phyloP scores from a whole-genome alignment of 2,329 filamentous ascomycete genomes.

The Stagonosporopsis vannaccii region DNA sequence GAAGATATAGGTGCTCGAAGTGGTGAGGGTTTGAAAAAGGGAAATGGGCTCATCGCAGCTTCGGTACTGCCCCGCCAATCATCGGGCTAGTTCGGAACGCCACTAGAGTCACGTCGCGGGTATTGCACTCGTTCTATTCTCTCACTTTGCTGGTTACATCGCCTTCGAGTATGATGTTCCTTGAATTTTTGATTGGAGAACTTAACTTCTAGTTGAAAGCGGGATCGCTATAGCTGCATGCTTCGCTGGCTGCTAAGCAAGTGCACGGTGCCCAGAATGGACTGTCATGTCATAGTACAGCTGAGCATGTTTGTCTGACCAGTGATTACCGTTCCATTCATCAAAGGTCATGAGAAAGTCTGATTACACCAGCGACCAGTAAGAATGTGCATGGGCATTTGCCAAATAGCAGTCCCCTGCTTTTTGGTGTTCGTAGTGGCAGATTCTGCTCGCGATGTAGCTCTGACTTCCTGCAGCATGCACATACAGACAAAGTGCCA shows the following conservation, averaged over 20 bases:
- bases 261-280: no score
- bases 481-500: no score
- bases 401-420: no score
- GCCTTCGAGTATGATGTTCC: background rate
- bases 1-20: background rate
- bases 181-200: background rate
- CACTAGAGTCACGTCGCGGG: constrained; percentile 3
- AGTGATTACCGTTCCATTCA: background rate
- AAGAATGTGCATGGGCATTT: no score
- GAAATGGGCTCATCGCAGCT: constrained; percentile 12
- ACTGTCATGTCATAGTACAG: no score
- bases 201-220: background rate
- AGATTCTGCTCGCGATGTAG: no score
- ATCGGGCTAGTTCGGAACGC: constrained; percentile 19
- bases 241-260: background rate
- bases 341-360: background rate
- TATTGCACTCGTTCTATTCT: constrained; percentile 1
- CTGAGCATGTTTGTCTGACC: background rate
- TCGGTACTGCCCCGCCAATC: constrained; percentile 22
- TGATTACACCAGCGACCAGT: no score
- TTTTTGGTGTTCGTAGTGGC: no score
- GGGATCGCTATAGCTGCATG: background rate
- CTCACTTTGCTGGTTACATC: background rate
- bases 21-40: background rate
- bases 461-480: no score